Evolutionary conservation across 2,329 filamentous ascomycete genomes (phyloP), one percentile per base, ranked within the genome.

Genomic region (Aspergillus pseudoviridinutans): DNA sequence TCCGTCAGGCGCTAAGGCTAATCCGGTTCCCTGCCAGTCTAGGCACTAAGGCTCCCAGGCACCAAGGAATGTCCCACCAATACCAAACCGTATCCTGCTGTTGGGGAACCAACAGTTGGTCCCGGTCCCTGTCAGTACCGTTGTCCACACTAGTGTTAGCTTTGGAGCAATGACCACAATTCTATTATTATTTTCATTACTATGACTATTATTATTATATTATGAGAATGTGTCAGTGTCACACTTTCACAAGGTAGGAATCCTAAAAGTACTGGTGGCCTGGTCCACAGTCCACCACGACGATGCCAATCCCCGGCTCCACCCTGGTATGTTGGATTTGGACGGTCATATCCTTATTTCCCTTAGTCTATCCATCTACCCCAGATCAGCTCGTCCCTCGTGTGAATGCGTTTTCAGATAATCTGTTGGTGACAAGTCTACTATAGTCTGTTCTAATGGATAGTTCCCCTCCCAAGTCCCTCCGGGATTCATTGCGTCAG

Each of bases 401-500:
- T 29, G 28, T 29, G 28, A 12, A 10, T 12, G 4, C 9, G 9
- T 17, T 29, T 46, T 42, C 38, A 8, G n/a, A 49, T n/a, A n/a
- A 27, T 27, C 28, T 29, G 22, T 17, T 17, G 12, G 4, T 32
- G 29, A 14, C 12, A 3, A 38, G 32, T 38, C 32, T 38, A 17
- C n/a, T 47, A 24, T 32, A 32, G 14, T 4, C 50, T 14, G 28
- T 5, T 7, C 29, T 4, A 28, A 62, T 61, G 58, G 35, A 51
- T 41, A 32, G 12, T 35, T 57, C 60, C 24, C 50, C 50, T 9
- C 58, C 62, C 27, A 63, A 60, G 57, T 60, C 64, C 10, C 65
- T 76, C 14, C 60, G 68, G 27, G 61, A 67, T 20, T 62, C 73
- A 12, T 61, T 76, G 27, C 68, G 66, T 32, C 59, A 61, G 9